phyloP scores from a whole-genome alignment of 768 basidiomycete genomes.

The Exidia glandulosa region DNA sequence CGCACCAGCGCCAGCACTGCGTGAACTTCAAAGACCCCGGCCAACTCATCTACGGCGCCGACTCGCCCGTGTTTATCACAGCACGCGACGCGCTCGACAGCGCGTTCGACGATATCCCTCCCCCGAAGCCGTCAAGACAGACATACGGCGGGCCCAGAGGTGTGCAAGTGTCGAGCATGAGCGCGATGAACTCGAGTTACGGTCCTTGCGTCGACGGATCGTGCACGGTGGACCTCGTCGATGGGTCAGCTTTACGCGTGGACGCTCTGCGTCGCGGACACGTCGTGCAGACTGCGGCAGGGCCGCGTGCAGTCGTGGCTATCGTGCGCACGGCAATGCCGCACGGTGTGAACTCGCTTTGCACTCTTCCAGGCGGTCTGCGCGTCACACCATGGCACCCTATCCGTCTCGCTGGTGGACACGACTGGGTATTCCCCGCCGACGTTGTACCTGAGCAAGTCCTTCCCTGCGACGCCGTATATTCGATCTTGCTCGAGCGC shows the following conservation, averaged over 20 bases:
- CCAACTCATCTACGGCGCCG: constrained; percentile 6
- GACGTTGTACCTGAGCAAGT: constrained; percentile 1
- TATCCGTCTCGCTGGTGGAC: constrained; percentile 1
- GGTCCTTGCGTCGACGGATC: constrained; percentile 8
- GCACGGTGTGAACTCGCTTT: background rate
- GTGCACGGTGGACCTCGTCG: constrained; percentile 2
- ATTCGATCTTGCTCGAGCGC: constrained; percentile 8
- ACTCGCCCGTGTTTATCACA: constrained; percentile 5
- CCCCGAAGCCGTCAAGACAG: constrained; percentile 7
- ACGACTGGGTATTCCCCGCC: constrained; percentile 9
- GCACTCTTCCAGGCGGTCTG: constrained; percentile 2
- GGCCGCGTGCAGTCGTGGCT: background rate
- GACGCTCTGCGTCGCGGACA: constrained; percentile 2
- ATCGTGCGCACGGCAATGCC: constrained; percentile 4
- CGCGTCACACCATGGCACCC: constrained; percentile 11
- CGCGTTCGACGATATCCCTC: constrained; percentile 9
- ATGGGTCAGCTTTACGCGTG: background rate
- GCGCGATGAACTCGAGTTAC: constrained; percentile 3
- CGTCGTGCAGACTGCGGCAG: constrained; percentile 3
- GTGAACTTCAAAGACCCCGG: constrained; percentile 11
- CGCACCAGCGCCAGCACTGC: constrained; percentile 11
- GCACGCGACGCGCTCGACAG: constrained; percentile 8
- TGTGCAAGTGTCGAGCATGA: constrained; percentile 2
- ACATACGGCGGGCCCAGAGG: background rate
- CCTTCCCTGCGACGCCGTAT: constrained; percentile 6